Evolutionary conservation across 2,329 filamentous ascomycete genomes (phyloP), one percentile per base, ranked within the genome.

Genomic region (Aspergillus fijiensis): DNA sequence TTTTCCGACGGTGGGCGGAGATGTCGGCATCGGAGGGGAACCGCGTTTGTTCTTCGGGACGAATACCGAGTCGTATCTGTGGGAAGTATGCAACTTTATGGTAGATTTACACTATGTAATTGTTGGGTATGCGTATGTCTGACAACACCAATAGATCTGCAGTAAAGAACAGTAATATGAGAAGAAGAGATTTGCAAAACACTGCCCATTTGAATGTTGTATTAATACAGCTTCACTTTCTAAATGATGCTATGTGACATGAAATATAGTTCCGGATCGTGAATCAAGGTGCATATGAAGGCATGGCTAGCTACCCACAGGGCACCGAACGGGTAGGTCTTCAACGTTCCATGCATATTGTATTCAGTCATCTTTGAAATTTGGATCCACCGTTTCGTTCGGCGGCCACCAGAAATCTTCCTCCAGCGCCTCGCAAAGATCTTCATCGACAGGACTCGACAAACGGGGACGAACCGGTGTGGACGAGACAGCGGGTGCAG

Each of bases 401-500:
- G 66, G 66, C 16, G 74, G 76, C 70, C 74, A 77, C 76, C 76
- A 78, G 57, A 71, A 68, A 53, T 78, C 75, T 21, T 78, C 74
- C 50, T 72, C 70, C 2, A 71, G 51, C 49, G 56, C 53, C 55
- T 70, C 66, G 25, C 65, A 50, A 6, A 65, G 49, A 14, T 56
- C 54, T 19, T 59, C 59, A 19, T 42, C 39, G 12, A 45, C 39
- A n/a, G 16, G 39, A 45, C 39, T 45, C 39, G 12, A 45, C 14
- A 45, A 19, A 3, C 16, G n/a, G 9, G 39, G 5, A n/a, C 52
- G 33, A 33, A 27, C n/a, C 51, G 25, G 14, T 10, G 21, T 10
- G 12, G 33, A 23, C 39, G 14, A 16, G 14, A 53, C 45, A 2
- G 54, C 47, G 14, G 47, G 50, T 16, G n/a, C 23, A n/a, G 10